Base-by-base conservation (phyloP, 805 yeast species). In the Ogataea thermomethanolica region DNA sequence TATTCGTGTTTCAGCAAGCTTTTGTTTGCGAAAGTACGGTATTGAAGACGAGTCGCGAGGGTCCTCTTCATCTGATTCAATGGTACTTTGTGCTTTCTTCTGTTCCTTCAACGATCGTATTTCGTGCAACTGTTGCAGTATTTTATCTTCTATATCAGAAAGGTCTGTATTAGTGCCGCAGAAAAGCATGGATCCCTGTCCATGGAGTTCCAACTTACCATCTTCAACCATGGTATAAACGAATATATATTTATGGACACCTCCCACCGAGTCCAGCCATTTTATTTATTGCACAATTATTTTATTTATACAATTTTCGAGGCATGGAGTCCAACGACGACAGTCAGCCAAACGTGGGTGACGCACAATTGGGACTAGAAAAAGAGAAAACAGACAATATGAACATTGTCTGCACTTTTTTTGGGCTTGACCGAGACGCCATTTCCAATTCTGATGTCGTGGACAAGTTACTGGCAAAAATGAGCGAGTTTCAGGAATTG, bases 401-500 rank as follows among this genome's bases (percentile, higher is more conserved):
- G 15, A 32, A 39, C 6, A 38, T 64, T 6, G 49, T 69, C 6
- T 50, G 70, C 5, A 55, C 69, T 1, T 71, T 67, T 39, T 59
- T 63, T 15, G 56, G 59, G 7, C 42, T 69, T 4, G 60, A 64
- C 7, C 21, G 36, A 0, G 48, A 52, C 1, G n/a, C 37, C 3
- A 23, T 71, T 6, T 42, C 37, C 8, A 20, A 49, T 2, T 15
- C 61, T 5, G 60, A 59, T 1, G 35, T 64, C 1, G 41, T 69
- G 12, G 37, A 32, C 2, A 56, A 59, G 25, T 40, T 73, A 4
- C 52, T 56, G 22, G 43, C 43, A 3, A 65, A 59, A 35, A 44
- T 67, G 12, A 48, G 52, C 4, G 70, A 68, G 33, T 56, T 64
- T 31, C 60, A 67, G 24, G 55, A 56, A 8, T 35, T 71, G 29